Conservation (phyloP, 2,329 filamentous ascomycete genomes). For the Cytospora piceae region DNA sequence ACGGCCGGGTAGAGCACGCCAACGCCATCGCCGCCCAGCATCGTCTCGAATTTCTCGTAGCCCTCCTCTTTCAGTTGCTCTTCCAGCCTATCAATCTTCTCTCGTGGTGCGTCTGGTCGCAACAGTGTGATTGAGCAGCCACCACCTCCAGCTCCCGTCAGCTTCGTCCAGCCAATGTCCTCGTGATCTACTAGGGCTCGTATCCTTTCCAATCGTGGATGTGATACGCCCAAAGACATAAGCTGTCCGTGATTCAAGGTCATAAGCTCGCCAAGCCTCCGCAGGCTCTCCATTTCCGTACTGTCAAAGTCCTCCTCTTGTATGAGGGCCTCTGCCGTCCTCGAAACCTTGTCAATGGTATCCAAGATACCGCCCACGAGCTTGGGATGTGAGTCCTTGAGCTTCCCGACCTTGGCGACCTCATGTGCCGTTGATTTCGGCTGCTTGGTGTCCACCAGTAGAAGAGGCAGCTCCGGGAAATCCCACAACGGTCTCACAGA, state of each 20-base stretch:
- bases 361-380: conserved; percentile 82
- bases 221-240: conserved; percentile 89
- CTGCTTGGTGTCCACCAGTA: conserved; percentile 88
- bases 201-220: conserved; percentile 89
- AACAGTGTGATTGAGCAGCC: conserved; percentile 94
- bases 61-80: conserved; percentile 68
- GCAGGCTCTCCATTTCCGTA: conserved; percentile 64
- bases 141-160: conserved; percentile 93
- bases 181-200: conserved; percentile 88
- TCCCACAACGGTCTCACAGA: conserved; percentile 76
- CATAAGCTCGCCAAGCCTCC: conserved; percentile 83
- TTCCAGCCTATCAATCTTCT: conserved; percentile 67
- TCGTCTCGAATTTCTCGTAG: conserved; percentile 86
- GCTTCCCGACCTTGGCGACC: conserved; percentile 79
- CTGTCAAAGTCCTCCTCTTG: conserved; percentile 69
- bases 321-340: conserved; percentile 58
- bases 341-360: conserved; percentile 76
- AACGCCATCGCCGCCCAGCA: conserved; percentile 88
- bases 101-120: conserved; percentile 63
- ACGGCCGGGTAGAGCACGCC: conserved; percentile 94
- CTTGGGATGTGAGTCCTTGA: conserved; percentile 73
- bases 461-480: conserved; percentile 88
- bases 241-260: conserved; percentile 92
- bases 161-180: conserved; percentile 93
- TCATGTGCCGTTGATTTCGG: conserved; percentile 83